Conservation (phyloP, 2,329 filamentous ascomycete genomes). For the Talaromyces piceae region DNA sequence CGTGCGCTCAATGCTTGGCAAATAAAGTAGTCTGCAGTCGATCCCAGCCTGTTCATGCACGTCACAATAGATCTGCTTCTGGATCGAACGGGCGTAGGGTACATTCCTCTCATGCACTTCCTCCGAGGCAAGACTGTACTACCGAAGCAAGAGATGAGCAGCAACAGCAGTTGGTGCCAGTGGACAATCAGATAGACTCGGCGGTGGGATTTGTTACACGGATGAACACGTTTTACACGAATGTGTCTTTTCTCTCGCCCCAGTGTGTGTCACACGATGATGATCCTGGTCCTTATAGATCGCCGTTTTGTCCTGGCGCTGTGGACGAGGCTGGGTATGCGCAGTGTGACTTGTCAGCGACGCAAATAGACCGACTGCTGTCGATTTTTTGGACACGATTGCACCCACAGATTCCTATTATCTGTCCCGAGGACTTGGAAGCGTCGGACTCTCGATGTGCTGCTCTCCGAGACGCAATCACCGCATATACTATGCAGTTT, state of each 20-base stretch:
- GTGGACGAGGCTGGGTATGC: neutral
- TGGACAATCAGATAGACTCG: neutral
- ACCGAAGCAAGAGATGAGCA: neutral
- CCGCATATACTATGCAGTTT: conserved; percentile 15
- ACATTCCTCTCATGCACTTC: neutral
- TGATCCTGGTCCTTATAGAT: neutral
- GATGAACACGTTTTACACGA: neutral
- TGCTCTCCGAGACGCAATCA: conserved; percentile 14
- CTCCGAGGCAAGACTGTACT: neutral
- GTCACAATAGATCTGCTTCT: neutral
- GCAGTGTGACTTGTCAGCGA: neutral
- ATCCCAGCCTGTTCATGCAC: neutral
- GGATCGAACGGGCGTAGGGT: too few relatives aligned
- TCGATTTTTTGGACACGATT: conserved; percentile 12
- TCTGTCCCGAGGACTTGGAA: conserved; percentile 9
- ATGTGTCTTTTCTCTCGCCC: neutral
- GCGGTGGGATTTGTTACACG: neutral
- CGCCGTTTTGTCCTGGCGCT: neutral
- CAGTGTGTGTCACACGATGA: neutral
- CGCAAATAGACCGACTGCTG: conserved; percentile 8
- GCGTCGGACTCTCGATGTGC: neutral
- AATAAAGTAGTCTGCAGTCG: neutral
- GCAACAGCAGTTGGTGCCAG: neutral
- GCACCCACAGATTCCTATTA: conserved; percentile 11
- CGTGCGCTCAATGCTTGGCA: neutral